Conservation (phyloP, 257 asterid species). For the Linaria vulgaris region DNA sequence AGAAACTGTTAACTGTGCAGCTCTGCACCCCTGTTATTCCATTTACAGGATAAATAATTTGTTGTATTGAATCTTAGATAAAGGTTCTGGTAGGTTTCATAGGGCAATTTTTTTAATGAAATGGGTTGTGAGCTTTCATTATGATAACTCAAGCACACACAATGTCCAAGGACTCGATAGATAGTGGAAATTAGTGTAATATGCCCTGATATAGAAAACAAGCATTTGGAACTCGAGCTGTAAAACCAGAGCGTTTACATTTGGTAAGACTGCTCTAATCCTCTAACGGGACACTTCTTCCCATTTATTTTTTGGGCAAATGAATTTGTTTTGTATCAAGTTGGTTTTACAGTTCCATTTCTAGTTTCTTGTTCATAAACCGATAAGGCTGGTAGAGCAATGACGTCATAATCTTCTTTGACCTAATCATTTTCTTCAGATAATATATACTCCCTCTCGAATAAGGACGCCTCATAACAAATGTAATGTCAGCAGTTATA, state of each 20-base stretch:
- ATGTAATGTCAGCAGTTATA: background rate
- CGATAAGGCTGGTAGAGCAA: background rate
- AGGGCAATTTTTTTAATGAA: conserved; percentile 22
- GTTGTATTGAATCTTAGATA: conserved; percentile 1
- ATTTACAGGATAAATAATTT: conserved; percentile 15
- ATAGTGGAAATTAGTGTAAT: too few relatives aligned
- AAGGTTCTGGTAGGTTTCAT: conserved; percentile 15
- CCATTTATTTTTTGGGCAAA: conserved; percentile 4
- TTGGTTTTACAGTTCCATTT: conserved; percentile 19
- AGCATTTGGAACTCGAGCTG: conserved; percentile 4
- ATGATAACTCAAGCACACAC: conserved; percentile 19
- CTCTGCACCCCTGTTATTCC: conserved; percentile 1
- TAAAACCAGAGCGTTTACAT: background rate
- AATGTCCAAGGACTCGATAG: too few relatives aligned
- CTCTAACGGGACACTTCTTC: background rate
- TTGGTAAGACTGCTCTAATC: conserved; percentile 14
- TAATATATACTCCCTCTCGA: conserved; percentile 15
- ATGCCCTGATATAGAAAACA: too few relatives aligned
- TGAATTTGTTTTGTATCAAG: conserved; percentile 17
- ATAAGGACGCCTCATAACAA: conserved; percentile 2
- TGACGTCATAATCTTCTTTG: background rate
- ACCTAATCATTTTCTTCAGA: conserved; percentile 1
- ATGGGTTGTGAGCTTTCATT: conserved; percentile 22
- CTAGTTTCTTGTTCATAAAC: conserved; percentile 2
- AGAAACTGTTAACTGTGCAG: conserved; percentile 23